Base-by-base conservation (phyloP, 768 basidiomycete genomes). In the Suillus discolor region DNA sequence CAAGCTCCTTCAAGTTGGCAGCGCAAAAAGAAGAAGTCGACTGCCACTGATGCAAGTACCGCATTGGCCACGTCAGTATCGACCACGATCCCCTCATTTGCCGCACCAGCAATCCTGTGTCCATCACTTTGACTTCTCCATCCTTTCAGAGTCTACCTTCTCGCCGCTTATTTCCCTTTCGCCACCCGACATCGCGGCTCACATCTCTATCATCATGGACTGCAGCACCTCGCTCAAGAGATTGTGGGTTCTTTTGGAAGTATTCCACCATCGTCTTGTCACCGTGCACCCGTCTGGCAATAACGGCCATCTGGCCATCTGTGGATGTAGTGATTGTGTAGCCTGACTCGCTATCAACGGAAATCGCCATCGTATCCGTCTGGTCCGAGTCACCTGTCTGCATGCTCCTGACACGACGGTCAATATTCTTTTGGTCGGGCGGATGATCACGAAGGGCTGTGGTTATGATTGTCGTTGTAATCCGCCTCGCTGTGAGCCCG, bases 401-500 rank as follows among this genome's bases (percentile, higher is more conserved):
- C 62, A 62, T 51, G 62, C 62, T 53, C 62, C 61, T 8, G 51
- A 31, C 13, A 23, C 25, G 34, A 25, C 31, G 54, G 31, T 62
- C 42, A 51, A 60, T 15, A 16, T 60, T 11, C 8, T 62, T 54
- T 61, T 57, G 7, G 28, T 62, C 15, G 55, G 57, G 25, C 34
- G n/a, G 44, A 28, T 62, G 62, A 28, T 61, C 25, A 62, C 16
- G 9, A 49, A 61, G 16, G 13, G 47, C 34, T 61, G 62, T 16
- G 25, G 16, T 23, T 28, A 16, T 23, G 59, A 18, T 36, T 62
- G 57, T 34, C 7, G 20, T n/a, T 18, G 28, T 9, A 25, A 49
- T 16, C 34, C 54, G 28, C 41, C 44, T 28, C 47, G 47, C 16
- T 61, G 55, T 62, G 25, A 34, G 23, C 34, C 31, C 23, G 25